Conservation (phyloP, 371 early-diverging fungal genomes). For the Massospora cicadina region DNA sequence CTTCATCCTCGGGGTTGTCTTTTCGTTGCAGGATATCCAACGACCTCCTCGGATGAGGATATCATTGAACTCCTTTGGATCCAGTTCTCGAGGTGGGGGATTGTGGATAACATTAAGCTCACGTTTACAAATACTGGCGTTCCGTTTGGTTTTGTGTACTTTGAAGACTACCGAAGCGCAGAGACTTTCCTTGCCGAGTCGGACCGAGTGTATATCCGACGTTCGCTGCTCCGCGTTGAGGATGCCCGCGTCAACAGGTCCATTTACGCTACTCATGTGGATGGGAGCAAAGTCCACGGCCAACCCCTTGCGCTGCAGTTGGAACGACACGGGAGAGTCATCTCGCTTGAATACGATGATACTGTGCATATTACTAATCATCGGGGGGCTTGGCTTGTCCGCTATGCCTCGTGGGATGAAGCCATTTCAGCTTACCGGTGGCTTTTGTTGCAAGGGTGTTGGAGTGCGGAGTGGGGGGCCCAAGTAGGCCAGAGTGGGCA, state of each 20-base stretch:
- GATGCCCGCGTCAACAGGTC: slow-evolving; percentile 7
- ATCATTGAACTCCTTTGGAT: neutral
- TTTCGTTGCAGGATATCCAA: slow-evolving; percentile 6
- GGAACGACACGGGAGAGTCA: neutral
- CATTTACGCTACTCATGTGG: neutral
- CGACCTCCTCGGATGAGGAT: neutral
- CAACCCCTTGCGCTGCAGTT: neutral
- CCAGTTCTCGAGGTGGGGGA: slow-evolving; percentile 4
- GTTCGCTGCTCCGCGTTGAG: neutral
- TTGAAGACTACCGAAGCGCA: neutral
- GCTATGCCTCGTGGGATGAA: neutral
- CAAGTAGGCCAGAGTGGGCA: neutral
- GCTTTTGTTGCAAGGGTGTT: neutral
- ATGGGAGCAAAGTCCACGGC: neutral
- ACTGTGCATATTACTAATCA: neutral
- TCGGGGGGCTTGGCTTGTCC: neutral
- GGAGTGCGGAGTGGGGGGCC: slow-evolving; percentile 1
- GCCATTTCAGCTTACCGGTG: slow-evolving; percentile 1
- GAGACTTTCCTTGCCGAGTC: neutral
- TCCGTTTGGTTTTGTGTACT: slow-evolving; percentile 4
- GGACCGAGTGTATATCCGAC: neutral
- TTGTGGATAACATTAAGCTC: slow-evolving; percentile 8
- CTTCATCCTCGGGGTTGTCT: slow-evolving; percentile 1
- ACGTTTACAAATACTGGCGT: neutral
- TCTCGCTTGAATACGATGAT: neutral